Base-by-base conservation (phyloP, 2,329 filamentous ascomycete species). In the Colletotrichum salicis region DNA sequence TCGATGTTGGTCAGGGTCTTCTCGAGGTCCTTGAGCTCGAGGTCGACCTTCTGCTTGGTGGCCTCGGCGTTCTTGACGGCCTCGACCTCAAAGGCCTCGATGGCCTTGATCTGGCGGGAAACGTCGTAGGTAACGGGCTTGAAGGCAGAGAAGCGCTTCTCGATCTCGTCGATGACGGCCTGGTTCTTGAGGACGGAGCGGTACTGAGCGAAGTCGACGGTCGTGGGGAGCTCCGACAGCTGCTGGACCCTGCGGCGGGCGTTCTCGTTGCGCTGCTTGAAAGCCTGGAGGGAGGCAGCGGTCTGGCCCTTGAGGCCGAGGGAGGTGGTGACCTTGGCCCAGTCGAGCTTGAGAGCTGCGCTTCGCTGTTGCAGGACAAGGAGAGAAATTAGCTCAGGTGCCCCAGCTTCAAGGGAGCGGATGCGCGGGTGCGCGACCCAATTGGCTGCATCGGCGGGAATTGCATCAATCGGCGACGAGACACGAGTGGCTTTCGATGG, bases 221-320 rank as follows among this genome's bases (percentile, higher is more conserved):
- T 90, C 80, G 94, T 94, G 76, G 96, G 87, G 83, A 93, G 92
- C 86, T 97, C 94, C 75, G 90, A 91, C 71, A 99, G 94, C 74
- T 90, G 80, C 84, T 93, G 91, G 74, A 99, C 89, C 87, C 96
- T 96, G 88, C 96, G 96, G 86, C 96, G 95, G 82, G 94, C 96
- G 84, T 98, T 95, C 83, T 99, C 96, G 89, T 98, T 98, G 87
- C 96, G 95, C 92, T 97, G 96, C 91, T 99, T 99, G 93, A 99
- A 99, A 77, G 94, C 90, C 84, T 96, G 93, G 74, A 99, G 94
- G 74, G 96, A 93, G 80, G 92, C 87, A 78, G 94, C 95, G 78
- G 96, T 99, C 88, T 95, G 94, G 84, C 96, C 96, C 85, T 94
- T 94, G 84, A 99, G 94, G 84, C 96, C 96, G 80, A 99, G 95